Evolutionary conservation across 345 rosid genomes (phyloP).

Genomic region (Acer negundo): DNA sequence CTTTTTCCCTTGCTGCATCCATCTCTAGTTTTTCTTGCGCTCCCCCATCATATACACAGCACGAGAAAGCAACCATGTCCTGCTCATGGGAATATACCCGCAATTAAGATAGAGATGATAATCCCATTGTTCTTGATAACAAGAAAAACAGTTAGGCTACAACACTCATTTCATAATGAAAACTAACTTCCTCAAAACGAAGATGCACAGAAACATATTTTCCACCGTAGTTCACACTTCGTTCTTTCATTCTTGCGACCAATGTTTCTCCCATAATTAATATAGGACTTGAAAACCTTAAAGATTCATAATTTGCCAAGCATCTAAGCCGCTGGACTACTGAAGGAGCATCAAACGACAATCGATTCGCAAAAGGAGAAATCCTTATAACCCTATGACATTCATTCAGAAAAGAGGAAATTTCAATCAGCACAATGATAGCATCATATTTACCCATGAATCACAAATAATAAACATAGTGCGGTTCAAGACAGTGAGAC

Average conservation of each 20-base stretch:
- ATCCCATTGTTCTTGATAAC: background rate
- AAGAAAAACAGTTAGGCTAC: conserved; percentile 3
- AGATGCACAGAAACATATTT: conserved; percentile 96
- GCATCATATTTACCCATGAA: background rate
- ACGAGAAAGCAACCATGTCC: conserved; percentile 99
- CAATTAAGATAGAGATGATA: conserved; percentile 14
- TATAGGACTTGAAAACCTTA: conserved; percentile 77
- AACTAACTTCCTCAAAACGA: conserved; percentile 97
- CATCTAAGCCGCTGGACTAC: conserved; percentile 92
- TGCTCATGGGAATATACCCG: conserved; percentile 30
- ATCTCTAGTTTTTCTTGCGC: conserved; percentile 80
- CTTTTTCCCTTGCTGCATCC: conserved; percentile 93
- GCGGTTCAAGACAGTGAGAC: background rate
- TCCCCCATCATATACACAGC: conserved; percentile 98
- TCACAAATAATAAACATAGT: conserved; percentile 1
- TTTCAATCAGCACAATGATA: conserved; percentile 13
- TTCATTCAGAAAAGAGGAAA: conserved; percentile 19
- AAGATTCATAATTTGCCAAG: conserved; percentile 89
- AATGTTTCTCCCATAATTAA: conserved; percentile 72
- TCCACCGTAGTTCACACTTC: conserved; percentile 68
- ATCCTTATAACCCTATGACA: conserved; percentile 86
- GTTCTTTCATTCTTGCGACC: conserved; percentile 97
- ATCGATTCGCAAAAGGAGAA: conserved; percentile 97
- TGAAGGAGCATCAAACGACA: conserved; percentile 95
- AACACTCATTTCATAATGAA: conserved; percentile 13